phyloP scores from a whole-genome alignment of 1,284 basidiomycete genomes.

The Cryptococcus hybrid region DNA sequence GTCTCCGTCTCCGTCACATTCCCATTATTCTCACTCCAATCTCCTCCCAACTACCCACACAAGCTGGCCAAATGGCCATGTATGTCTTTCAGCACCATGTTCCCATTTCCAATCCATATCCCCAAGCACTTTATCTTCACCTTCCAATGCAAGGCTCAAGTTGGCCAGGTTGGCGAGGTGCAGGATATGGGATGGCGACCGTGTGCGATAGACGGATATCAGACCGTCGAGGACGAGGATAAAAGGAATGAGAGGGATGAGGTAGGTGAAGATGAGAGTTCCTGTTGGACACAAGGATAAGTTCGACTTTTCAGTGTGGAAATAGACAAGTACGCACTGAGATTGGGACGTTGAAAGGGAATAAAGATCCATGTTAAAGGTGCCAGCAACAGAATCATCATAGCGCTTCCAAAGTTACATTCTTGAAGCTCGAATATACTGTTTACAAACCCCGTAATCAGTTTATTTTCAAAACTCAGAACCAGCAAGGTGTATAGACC shows the following conservation, averaged over 20 bases:
- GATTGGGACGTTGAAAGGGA: slow-evolving; percentile 28
- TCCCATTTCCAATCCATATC: slow-evolving; percentile 39
- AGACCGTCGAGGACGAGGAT: slow-evolving; percentile 40
- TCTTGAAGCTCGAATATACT: slow-evolving; percentile 45
- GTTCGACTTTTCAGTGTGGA: background rate
- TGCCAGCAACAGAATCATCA: slow-evolving; percentile 28
- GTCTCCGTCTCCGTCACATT: slow-evolving; percentile 6
- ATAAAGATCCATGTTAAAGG: slow-evolving; percentile 30
- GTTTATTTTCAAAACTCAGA: background rate
- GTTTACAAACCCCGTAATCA: background rate
- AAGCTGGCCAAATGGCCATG: slow-evolving; percentile 35
- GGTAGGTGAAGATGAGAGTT: slow-evolving; percentile 39
- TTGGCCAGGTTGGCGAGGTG: slow-evolving; percentile 33
- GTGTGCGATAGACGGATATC: slow-evolving; percentile 33
- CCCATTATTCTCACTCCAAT: slow-evolving; percentile 5
- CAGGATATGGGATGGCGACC: slow-evolving; percentile 22
- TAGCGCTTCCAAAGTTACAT: slow-evolving; percentile 25
- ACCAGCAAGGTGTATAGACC: slow-evolving; percentile 6
- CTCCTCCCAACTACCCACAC: slow-evolving; percentile 29
- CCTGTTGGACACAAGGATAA: slow-evolving; percentile 10
- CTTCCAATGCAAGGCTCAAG: slow-evolving; percentile 20
- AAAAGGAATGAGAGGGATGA: slow-evolving; percentile 39
- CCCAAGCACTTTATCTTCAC: slow-evolving; percentile 14
- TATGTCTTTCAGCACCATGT: slow-evolving; percentile 27
- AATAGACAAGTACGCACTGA: slow-evolving; percentile 20